Evolutionary conservation across 306 rosid species (phyloP).

Genomic region (Quercus agrifolia): DNA sequence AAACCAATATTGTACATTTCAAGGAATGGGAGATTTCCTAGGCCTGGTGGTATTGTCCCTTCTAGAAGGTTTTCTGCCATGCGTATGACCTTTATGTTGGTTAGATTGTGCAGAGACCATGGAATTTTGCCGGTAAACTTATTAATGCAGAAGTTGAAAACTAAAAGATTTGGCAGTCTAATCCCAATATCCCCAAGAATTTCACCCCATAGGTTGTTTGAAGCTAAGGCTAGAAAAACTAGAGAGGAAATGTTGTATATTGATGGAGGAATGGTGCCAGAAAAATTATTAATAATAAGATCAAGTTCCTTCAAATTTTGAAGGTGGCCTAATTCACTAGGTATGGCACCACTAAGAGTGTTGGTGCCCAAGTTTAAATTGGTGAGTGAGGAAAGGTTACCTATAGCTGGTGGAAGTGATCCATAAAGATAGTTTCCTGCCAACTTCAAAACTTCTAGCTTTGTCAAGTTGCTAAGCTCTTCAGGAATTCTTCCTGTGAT

Average conservation of each 20-base stretch:
- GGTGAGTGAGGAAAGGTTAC: slow-evolving; percentile 56
- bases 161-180: slow-evolving; percentile 53
- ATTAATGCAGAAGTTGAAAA: slow-evolving; percentile 54
- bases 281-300: slow-evolving; percentile 47
- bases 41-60: slow-evolving; percentile 71
- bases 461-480: slow-evolving; percentile 33
- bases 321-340: slow-evolving; percentile 47
- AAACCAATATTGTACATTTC: slow-evolving; percentile 59
- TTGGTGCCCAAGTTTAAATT: slow-evolving; percentile 57
- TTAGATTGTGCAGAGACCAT: slow-evolving; percentile 63
- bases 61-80: slow-evolving; percentile 47
- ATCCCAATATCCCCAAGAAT: slow-evolving; percentile 53
- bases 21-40: slow-evolving; percentile 63
- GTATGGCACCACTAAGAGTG: slow-evolving; percentile 49
- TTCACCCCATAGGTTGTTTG: slow-evolving; percentile 69
- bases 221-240: slow-evolving; percentile 43
- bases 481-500: slow-evolving; percentile 39
- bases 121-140: slow-evolving; percentile 66
- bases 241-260: slow-evolving; percentile 62
- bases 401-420: slow-evolving; percentile 39
- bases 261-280: slow-evolving; percentile 48
- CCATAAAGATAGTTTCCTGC: slow-evolving; percentile 50
- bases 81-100: slow-evolving; percentile 46
- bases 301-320: slow-evolving; percentile 47
- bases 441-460: slow-evolving; percentile 45